A percentile compares a stretch with the other conserved stretches of the same genome.
Conservation (phyloP, 2,329 filamentous ascomycete species). For the Penicillium corylophilum region DNA sequence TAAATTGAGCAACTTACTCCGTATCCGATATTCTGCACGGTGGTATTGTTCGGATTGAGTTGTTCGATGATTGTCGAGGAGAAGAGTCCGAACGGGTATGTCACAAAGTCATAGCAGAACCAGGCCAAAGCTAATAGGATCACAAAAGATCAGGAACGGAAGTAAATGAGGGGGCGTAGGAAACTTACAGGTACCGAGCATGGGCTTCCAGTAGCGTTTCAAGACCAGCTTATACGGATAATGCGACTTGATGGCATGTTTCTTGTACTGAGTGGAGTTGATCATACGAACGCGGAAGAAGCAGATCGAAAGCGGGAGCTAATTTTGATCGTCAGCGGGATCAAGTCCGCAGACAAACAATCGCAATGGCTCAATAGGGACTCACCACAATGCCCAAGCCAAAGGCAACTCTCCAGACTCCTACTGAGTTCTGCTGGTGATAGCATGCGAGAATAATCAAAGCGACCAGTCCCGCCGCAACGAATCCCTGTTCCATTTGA, state of each 20-base stretch:
- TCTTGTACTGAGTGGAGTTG: slow-evolving; percentile 52
- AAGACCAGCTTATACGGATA: slow-evolving; percentile 50
- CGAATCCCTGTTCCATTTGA: slow-evolving; percentile 21
- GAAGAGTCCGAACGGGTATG: slow-evolving; percentile 57
- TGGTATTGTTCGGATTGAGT: slow-evolving; percentile 42
- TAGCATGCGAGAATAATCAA: slow-evolving; percentile 28
- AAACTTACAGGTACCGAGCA: slow-evolving; percentile 46
- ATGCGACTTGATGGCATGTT: slow-evolving; percentile 47
- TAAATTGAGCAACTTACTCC: slow-evolving; percentile 13
- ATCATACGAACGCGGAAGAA: slow-evolving; percentile 55
- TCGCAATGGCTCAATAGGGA: background rate
- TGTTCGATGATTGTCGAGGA: slow-evolving; percentile 53
- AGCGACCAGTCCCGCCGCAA: slow-evolving; percentile 23
- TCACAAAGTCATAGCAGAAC: slow-evolving; percentile 58
- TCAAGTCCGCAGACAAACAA: too few species aligned
- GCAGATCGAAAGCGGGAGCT: slow-evolving; percentile 51
- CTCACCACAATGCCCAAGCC: slow-evolving; percentile 48
- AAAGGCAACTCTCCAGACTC: slow-evolving; percentile 53
- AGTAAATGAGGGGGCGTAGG: too few species aligned
- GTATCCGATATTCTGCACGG: slow-evolving; percentile 34
- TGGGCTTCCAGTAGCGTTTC: slow-evolving; percentile 51
- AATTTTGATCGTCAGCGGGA: background rate
- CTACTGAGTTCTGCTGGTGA: slow-evolving; percentile 16
- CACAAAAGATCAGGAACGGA: background rate
- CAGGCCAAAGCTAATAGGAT: slow-evolving; percentile 41